Conservation (phyloP, 2,329 filamentous ascomycete genomes). For the Cryphonectria radicalis region DNA sequence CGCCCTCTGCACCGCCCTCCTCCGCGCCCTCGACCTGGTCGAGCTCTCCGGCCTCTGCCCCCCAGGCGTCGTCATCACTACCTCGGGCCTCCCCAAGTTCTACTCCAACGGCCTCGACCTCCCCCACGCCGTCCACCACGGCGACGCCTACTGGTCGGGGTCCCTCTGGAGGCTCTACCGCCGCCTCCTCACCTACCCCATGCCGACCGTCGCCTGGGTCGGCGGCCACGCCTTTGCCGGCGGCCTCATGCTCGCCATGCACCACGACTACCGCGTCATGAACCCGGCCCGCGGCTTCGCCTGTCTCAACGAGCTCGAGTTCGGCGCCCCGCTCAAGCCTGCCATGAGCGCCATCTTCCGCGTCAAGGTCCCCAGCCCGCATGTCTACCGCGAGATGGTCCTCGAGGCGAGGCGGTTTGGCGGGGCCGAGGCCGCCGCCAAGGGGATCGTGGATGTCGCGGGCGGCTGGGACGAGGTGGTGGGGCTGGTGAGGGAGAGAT, state of each 20-base stretch:
- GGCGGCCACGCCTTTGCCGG: conserved; percentile 84
- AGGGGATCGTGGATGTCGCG: conserved; percentile 70
- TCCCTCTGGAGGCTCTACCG: conserved; percentile 68
- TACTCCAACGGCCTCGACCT: conserved; percentile 85
- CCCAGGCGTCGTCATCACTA: conserved; percentile 78
- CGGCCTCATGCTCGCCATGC: conserved; percentile 80
- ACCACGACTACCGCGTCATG: conserved; percentile 83
- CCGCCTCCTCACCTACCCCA: conserved; percentile 72
- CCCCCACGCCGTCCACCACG: conserved; percentile 59
- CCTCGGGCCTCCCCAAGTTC: conserved; percentile 76
- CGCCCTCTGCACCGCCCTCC: conserved; percentile 67
- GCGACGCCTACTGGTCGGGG: conserved; percentile 63
- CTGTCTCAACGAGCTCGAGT: conserved; percentile 81
- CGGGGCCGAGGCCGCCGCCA: conserved; percentile 64
- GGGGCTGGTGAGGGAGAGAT: conserved; percentile 60
- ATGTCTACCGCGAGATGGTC: conserved; percentile 65
- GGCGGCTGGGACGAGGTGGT: conserved; percentile 69
- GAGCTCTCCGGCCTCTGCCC: conserved; percentile 61
- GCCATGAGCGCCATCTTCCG: conserved; percentile 78
- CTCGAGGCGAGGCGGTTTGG: conserved; percentile 75
- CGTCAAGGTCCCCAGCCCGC: conserved; percentile 61
- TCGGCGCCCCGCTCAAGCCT: conserved; percentile 74
- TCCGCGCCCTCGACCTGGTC: conserved; percentile 75
- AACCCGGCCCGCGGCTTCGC: conserved; percentile 72
- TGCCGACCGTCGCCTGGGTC: conserved; percentile 80